Evolutionary conservation across 2,329 filamentous ascomycete genomes (phyloP).

Genomic region (Aspergillus tamarii): DNA sequence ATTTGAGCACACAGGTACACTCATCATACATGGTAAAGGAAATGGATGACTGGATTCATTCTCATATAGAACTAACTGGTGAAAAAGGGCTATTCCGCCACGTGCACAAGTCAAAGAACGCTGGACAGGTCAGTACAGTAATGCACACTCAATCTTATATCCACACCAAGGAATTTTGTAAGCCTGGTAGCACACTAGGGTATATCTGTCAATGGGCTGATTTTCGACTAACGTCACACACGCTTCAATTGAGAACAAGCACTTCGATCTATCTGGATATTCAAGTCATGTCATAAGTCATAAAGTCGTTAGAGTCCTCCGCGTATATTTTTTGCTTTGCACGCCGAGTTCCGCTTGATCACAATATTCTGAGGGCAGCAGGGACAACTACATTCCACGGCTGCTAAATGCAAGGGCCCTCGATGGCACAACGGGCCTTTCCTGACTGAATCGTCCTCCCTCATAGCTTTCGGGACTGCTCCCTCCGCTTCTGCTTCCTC

Average conservation of each 20-base stretch:
- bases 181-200: slow-evolving; percentile 6
- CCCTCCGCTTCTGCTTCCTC: slow-evolving; percentile 56
- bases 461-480: slow-evolving; percentile 54
- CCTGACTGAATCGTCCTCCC: slow-evolving; percentile 25
- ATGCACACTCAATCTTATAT: slow-evolving; percentile 12
- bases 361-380: not conserved
- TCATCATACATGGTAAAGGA: not conserved
- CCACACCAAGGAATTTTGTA: slow-evolving; percentile 12
- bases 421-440: slow-evolving; percentile 24
- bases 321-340: not conserved
- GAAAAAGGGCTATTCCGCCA: not conserved
- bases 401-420: slow-evolving; percentile 29
- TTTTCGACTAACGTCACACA: slow-evolving; percentile 7
- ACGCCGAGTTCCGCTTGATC: not conserved
- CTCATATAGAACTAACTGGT: slow-evolving; percentile 7
- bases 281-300: slow-evolving; percentile 30
- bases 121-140: slow-evolving; percentile 14
- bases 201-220: slow-evolving; percentile 7
- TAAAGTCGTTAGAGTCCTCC: slow-evolving; percentile 26
- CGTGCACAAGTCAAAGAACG: slow-evolving; percentile 5
- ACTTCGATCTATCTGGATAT: slow-evolving; percentile 28
- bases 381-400: not conserved
- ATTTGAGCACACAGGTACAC: not conserved
- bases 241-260: slow-evolving; percentile 10
- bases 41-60: not conserved